These are phyloP conservation scores for Kitagawia praeruptora DNA, from an alignment of 129 eudicot genomes.

Conservation along the genomic window DNA sequence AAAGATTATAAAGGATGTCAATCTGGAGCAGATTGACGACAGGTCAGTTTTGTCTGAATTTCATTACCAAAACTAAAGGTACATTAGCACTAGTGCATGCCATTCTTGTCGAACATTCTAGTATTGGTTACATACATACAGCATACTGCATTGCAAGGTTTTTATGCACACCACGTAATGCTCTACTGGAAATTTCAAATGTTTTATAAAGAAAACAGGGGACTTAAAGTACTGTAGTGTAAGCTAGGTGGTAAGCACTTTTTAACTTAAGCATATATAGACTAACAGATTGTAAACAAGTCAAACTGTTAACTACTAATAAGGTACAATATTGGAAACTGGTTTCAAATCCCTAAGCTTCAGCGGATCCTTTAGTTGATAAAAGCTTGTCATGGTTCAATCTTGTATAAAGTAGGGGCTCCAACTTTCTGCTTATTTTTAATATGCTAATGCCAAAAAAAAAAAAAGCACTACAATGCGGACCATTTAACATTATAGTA, in stretches of 20 bases:
- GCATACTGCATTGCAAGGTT: neutral
- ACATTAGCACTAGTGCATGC: neutral
- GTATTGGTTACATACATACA: neutral
- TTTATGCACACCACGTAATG: neutral
- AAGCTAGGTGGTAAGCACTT: neutral
- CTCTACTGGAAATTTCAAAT: neutral
- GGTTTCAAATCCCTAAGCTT: neutral
- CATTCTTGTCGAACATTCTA: neutral
- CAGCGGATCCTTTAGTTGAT: neutral
- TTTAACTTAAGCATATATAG: neutral
- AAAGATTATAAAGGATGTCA: slow-evolving; percentile 74
- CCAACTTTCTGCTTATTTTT: neutral
- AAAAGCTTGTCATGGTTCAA: neutral
- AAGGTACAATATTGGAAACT: neutral
- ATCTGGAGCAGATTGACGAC: slow-evolving; percentile 68
- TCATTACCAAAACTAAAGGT: neutral
- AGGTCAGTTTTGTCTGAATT: slow-evolving; percentile 41
- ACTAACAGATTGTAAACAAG: neutral
- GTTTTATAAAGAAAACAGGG: neutral
- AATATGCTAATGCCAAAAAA: neutral
- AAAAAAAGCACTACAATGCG: neutral
- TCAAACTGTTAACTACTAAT: neutral
- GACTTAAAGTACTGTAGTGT: neutral
- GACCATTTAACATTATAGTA: neutral
- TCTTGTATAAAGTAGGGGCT: neutral